phyloP scores from a whole-genome alignment of 202 grass and related monocot genomes.

The Zizania palustris region DNA sequence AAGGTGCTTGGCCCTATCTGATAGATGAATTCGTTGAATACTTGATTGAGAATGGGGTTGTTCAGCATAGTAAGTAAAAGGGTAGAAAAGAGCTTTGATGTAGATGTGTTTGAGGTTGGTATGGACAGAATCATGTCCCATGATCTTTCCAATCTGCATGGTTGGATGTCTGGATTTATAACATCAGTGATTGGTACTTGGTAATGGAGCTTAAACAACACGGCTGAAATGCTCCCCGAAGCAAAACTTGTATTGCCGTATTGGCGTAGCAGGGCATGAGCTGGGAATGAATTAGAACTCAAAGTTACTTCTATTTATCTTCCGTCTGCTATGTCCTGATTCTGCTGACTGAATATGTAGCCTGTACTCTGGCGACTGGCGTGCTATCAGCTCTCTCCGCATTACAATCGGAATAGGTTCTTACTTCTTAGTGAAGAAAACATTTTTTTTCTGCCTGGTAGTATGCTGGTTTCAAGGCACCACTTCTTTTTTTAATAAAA shows the following conservation, averaged over 20 bases:
- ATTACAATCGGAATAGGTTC: neutral
- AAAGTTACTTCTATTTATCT: neutral
- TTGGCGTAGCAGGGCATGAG: neutral
- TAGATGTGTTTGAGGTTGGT: neutral
- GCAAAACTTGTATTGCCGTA: neutral
- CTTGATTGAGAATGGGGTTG: slow-evolving; percentile 29
- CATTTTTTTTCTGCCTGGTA: too few species aligned
- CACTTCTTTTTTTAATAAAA: too few species aligned
- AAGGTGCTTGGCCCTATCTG: slow-evolving; percentile 76
- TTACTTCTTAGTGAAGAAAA: too few species aligned
- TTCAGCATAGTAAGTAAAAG: slow-evolving; percentile 41
- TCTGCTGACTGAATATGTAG: neutral
- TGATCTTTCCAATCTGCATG: slow-evolving; percentile 29
- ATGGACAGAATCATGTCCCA: slow-evolving; percentile 5
- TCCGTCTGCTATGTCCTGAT: neutral
- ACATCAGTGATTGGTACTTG: neutral
- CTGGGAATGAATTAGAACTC: neutral
- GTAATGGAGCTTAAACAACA: neutral
- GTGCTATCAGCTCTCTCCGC: neutral
- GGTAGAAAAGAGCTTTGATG: neutral
- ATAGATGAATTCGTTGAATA: too few species aligned
- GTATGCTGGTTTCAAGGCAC: too few species aligned
- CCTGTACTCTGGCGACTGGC: neutral
- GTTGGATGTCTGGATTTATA: neutral
- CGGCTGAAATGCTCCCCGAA: neutral